Evolutionary conservation across 805 yeast species (phyloP).

Genomic region (Lipomyces spencermartinsiae): DNA sequence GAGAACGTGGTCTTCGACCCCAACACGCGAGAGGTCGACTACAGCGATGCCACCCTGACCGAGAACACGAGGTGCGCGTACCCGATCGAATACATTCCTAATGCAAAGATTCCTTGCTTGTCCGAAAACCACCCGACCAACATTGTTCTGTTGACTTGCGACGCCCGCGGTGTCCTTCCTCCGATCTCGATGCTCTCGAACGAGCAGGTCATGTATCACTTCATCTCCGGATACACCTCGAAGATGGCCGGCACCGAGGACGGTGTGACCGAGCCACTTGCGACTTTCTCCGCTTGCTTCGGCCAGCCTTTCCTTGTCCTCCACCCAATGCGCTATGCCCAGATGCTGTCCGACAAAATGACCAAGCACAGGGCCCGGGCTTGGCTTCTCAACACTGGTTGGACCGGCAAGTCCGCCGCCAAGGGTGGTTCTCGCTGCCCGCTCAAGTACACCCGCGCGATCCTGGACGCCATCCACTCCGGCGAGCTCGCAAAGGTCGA

Average conservation of each 20-base stretch:
- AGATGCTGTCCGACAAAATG: slow-evolving; percentile 94
- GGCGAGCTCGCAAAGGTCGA: slow-evolving; percentile 83
- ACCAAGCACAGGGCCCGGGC: slow-evolving; percentile 86
- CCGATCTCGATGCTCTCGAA: slow-evolving; percentile 93
- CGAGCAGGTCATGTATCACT: slow-evolving; percentile 98
- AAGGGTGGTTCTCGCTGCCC: slow-evolving; percentile 98
- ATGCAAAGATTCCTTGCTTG: slow-evolving; percentile 93
- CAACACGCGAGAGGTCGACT: slow-evolving; percentile 80
- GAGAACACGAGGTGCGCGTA: slow-evolving; percentile 99
- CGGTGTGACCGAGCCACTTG: slow-evolving; percentile 98
- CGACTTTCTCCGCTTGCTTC: slow-evolving; percentile 97
- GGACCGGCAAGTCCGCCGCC: slow-evolving; percentile 94
- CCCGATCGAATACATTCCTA: slow-evolving; percentile 95
- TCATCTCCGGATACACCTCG: slow-evolving; percentile 97
- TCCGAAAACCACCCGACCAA: slow-evolving; percentile 91
- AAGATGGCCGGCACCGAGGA: slow-evolving; percentile 99
- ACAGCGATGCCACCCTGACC: slow-evolving; percentile 78
- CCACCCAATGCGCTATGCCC: slow-evolving; percentile 98
- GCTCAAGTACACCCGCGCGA: slow-evolving; percentile 95
- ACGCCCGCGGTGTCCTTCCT: slow-evolving; percentile 96
- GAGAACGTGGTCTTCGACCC: slow-evolving; percentile 92
- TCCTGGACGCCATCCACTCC: slow-evolving; percentile 90
- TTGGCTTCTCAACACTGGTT: slow-evolving; percentile 97
- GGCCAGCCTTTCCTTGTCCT: slow-evolving; percentile 98
- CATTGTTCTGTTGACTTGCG: slow-evolving; percentile 92